Base-by-base conservation (phyloP, 1,284 basidiomycete species). In the Amylostereum areolatum region DNA sequence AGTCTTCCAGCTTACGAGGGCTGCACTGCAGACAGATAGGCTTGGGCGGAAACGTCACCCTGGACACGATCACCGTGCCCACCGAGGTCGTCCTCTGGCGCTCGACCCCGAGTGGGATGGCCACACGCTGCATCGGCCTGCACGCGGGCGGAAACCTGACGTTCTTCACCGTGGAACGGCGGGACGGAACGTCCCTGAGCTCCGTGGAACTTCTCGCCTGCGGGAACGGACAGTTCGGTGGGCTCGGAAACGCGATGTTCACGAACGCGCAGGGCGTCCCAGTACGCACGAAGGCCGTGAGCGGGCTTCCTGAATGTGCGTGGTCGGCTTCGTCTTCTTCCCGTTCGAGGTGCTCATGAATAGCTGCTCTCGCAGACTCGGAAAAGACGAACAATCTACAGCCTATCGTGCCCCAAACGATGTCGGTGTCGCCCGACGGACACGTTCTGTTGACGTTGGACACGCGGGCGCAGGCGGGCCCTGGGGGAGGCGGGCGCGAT, bases 151-250 rank as follows among this genome's bases (percentile, higher is more conserved):
- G 87, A 11, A 82, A 92, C 62, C 65, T 90, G 54, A 83, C 86
- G 1, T 86, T 85, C 57, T 94, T 92, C 63, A 80, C 82, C 28
- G 83, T 91, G 33, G 81, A 90, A 66, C 75, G 83, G 12, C 63
- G 62, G n/a, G 64, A 70, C 28, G 67, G 64, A 12, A 66, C 64
- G 40, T 62, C 68, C 7, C 63, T 69, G 32, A 65, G 63, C 29
- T 77, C 72, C 35, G 66, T 85, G 12, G 92, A 97, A 58, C 62
- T 96, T 3, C 74, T 94, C 32, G 81, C 90, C 45, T 87, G 84
- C 55, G 95, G 95, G 0, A 92, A 83, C 73, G 95, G 77, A 18
- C 83, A 89, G 63, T 91, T 80, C 66, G 94, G 95, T 9, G 86
- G 89, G 3, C 75, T 97, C 3, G 95, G 94, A 0, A 93, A 90